Evolutionary conservation across 345 rosid species (phyloP).

Genomic region (Reutealis trisperma): DNA sequence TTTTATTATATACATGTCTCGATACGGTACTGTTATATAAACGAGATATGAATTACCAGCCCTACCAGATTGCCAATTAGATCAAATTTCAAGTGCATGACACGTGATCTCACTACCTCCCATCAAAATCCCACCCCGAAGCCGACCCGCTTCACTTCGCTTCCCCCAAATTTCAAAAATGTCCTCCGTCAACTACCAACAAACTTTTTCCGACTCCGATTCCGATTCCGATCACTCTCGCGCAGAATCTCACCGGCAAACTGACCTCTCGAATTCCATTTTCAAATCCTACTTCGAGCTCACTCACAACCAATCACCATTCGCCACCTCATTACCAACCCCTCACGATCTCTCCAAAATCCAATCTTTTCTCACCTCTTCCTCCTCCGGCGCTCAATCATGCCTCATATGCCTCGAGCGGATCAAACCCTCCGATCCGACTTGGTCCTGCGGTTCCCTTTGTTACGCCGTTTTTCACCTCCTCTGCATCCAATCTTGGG

Average conservation of each 20-base stretch:
- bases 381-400: conserved; percentile 84
- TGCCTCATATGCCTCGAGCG: conserved; percentile 93
- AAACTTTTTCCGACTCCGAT: neutral
- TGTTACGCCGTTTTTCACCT: conserved; percentile 87
- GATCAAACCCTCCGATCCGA: conserved; percentile 70
- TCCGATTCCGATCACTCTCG: neutral
- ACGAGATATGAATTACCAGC: no score
- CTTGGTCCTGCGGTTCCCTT: conserved; percentile 81
- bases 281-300: conserved; percentile 77
- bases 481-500: conserved; percentile 88
- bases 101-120: neutral
- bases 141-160: neutral
- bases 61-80: no score
- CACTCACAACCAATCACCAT: conserved; percentile 37
- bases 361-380: conserved; percentile 79
- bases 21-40: no score
- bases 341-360: conserved; percentile 71
- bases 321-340: conserved; percentile 37
- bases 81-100: no score
- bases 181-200: neutral
- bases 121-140: neutral
- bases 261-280: conserved; percentile 72
- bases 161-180: neutral
- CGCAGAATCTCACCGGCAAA: conserved; percentile 14
- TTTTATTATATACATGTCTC: no score